phyloP scores from a whole-genome alignment of 257 asterid species.

The Solanum pinnatisectum region DNA sequence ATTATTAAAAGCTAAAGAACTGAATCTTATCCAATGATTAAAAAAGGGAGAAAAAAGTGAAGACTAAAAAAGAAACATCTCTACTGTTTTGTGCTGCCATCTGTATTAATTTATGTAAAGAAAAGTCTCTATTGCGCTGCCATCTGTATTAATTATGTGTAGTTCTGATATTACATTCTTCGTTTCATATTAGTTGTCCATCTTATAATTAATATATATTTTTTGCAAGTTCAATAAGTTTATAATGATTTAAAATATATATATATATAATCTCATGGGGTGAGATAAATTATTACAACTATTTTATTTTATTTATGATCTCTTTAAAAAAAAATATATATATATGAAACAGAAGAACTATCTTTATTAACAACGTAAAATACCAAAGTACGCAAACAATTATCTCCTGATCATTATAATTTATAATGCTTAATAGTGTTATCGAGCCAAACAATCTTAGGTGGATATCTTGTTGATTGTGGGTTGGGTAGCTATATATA shows the following conservation, averaged over 20 bases:
- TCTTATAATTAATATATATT: not conserved
- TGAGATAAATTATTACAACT: too few relatives aligned
- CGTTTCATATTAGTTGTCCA: not conserved
- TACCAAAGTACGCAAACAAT: not conserved
- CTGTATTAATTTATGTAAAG: not conserved
- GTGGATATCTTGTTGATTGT: not conserved
- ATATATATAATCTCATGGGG: too few relatives aligned
- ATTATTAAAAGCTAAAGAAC: not conserved
- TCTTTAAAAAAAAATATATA: too few relatives aligned
- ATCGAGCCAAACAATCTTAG: not conserved
- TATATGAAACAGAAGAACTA: too few relatives aligned
- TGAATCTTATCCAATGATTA: not conserved
- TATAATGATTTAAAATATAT: too few relatives aligned
- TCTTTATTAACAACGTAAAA: not conserved
- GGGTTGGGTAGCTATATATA: not conserved
- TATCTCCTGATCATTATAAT: not conserved
- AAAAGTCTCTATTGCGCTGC: not conserved
- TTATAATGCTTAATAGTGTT: not conserved
- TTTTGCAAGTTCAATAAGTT: too few relatives aligned
- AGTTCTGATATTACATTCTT: not conserved
- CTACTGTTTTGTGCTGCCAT: not conserved
- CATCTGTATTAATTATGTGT: not conserved
- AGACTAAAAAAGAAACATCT: not conserved
- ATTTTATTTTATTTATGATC: too few relatives aligned
- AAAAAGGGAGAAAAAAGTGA: not conserved